These are phyloP conservation scores for Mycena filopes DNA, from an alignment of 768 basidiomycete genomes.

Conservation along the genomic window DNA sequence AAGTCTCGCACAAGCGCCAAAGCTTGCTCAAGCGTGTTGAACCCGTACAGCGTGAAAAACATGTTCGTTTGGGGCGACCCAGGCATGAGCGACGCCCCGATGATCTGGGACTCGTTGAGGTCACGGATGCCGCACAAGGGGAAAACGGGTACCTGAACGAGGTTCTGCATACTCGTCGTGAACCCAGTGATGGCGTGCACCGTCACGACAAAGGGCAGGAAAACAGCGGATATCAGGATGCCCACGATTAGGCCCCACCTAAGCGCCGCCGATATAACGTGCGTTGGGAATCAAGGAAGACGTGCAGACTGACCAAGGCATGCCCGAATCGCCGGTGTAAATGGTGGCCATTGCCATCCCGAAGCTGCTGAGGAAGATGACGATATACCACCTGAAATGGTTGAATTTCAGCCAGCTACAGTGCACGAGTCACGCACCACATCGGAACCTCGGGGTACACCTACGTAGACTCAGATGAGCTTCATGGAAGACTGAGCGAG, in stretches of 20 bases:
- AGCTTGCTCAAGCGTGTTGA: conserved; percentile 50
- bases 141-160: conserved; percentile 53
- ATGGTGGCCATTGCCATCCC: conserved; percentile 63
- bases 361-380: conserved; percentile 55
- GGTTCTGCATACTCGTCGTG: conserved; percentile 55
- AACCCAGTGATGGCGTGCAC: conserved; percentile 63
- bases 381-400: conserved; percentile 51
- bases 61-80: conserved; percentile 76
- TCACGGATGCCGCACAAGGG: background rate
- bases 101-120: conserved; percentile 55
- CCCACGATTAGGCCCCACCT: conserved; percentile 64
- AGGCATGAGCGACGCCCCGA: conserved; percentile 64
- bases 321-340: conserved; percentile 62
- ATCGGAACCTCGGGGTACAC: conserved; percentile 54
- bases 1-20: conserved; percentile 56
- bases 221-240: conserved; percentile 59
- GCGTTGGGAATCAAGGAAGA: background rate
- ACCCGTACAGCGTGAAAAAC: conserved; percentile 60
- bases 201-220: conserved; percentile 64
- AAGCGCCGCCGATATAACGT: background rate
- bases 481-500: no score
- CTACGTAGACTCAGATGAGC: conserved; percentile 20
- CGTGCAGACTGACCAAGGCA: conserved; percentile 60
- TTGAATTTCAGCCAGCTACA: background rate
- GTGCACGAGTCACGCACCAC: conserved; percentile 39